Percentiles rank a stretch among this genome's conserved stretches.
These are phyloP conservation scores for Orbilia ellipsospora DNA, from an alignment of 2,329 filamentous ascomycete genomes.

Conservation along the genomic window DNA sequence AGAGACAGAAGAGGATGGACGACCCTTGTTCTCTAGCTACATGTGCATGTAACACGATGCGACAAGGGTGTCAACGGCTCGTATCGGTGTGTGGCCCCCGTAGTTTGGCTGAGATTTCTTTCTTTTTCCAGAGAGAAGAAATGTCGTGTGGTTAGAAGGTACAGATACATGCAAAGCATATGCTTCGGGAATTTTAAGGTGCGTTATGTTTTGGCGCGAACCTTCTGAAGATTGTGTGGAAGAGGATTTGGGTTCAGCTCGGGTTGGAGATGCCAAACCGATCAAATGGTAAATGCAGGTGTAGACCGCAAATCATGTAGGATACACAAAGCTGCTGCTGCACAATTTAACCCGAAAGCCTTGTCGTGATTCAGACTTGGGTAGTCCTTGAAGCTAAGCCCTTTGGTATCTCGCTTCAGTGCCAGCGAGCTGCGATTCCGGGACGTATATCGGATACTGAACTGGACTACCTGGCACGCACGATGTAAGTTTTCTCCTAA, in stretches of 20 bases:
- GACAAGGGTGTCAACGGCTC: constrained; percentile 53
- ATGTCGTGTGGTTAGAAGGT: constrained; percentile 41
- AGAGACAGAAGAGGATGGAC: constrained; percentile 36
- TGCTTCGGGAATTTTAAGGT: constrained; percentile 41
- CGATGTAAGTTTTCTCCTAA: too few relatives aligned
- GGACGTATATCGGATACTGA: constrained; percentile 46
- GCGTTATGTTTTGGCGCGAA: constrained; percentile 42
- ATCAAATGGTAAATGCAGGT: constrained; percentile 47
- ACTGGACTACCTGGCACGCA: constrained; percentile 13
- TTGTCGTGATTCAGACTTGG: constrained; percentile 24
- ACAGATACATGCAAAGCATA: constrained; percentile 40
- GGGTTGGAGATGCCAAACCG: constrained; percentile 45
- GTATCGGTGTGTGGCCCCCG: constrained; percentile 52
- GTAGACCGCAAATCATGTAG: constrained; percentile 15
- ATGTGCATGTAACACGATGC: constrained; percentile 55
- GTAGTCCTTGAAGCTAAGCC: constrained; percentile 29
- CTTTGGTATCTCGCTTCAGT: constrained; percentile 50
- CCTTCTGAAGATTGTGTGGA: constrained; percentile 17
- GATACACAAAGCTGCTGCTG: constrained; percentile 26
- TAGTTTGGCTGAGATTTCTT: constrained; percentile 40
- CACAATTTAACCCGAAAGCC: constrained; percentile 44
- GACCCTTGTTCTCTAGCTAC: constrained; percentile 52
- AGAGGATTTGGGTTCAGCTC: constrained; percentile 12
- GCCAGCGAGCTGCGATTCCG: constrained; percentile 39
- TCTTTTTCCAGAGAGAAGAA: constrained; percentile 48